Evolutionary conservation across 768 basidiomycete species (phyloP), one percentile per base, ranked within the genome.

Genomic region (Suillus sp.): DNA sequence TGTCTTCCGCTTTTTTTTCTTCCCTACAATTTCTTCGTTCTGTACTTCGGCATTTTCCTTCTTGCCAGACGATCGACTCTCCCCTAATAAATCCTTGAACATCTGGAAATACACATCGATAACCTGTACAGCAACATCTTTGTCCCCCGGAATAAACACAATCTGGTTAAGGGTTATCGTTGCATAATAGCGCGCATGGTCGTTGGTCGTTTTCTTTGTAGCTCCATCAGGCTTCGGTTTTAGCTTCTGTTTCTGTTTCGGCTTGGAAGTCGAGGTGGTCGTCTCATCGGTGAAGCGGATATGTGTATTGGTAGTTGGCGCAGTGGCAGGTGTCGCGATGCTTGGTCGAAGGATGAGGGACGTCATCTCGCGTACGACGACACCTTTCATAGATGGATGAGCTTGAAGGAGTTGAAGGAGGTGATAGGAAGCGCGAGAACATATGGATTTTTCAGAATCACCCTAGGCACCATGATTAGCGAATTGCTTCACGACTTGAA

Each of bases 111-210:
- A 98, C 4, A 95, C 83, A 58, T 95, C 90, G 22, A 98, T 87
- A 64, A 98, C 80, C 64, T 86, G 83, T 53, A 87, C 76, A 16
- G 95, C 91, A 11, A 95, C 91, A 0, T 86, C 86, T 10, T 84
- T 80, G 68, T 97, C 95, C 11, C 81, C 78, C 11, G 79, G 72
- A 11, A 80, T 79, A 35, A 98, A 81, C 45, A 94, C 86, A 63
- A 96, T 88, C 76, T 99, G 97, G 74, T 98, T 98, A 68, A 98
- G 88, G 0, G 97, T 97, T 71, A 97, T 94, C 6, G 91, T 82
- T 18, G 93, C 87, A 74, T 98, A 99, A 77, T 99, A 99, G 57
- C 89, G 84, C 0, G 89, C 90, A 74, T 98, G 95, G 16, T 82
- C 78, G 67, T 87, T 88, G 51, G 79, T 81, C 11, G 75, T 71